phyloP scores from a whole-genome alignment of 1,139 yeast genomes.

The Taphrina sp. region DNA sequence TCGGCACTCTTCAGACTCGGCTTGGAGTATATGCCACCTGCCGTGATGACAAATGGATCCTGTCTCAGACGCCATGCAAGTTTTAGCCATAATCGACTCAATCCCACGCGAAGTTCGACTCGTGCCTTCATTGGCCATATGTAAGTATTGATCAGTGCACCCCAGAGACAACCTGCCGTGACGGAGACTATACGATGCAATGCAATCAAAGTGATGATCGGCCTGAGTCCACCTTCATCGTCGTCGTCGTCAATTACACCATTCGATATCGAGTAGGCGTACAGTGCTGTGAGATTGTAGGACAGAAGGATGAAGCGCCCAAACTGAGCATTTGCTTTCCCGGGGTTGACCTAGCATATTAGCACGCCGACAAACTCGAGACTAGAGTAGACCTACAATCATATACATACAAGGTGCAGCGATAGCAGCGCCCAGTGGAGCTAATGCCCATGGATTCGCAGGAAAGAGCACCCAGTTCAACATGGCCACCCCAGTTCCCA shows the following conservation, averaged over 20 bases:
- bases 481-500: slow-evolving; percentile 67
- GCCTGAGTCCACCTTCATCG: slow-evolving; percentile 64
- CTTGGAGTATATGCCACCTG: slow-evolving; percentile 34
- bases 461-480: slow-evolving; percentile 58
- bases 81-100: slow-evolving; percentile 67
- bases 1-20: slow-evolving; percentile 26
- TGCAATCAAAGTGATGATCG: slow-evolving; percentile 73
- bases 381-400: slow-evolving; percentile 58
- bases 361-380: too few species aligned
- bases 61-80: slow-evolving; percentile 81
- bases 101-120: slow-evolving; percentile 56
- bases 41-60: slow-evolving; percentile 43
- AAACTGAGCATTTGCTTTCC: slow-evolving; percentile 30
- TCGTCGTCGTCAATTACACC: slow-evolving; percentile 61
- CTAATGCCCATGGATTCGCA: slow-evolving; percentile 57
- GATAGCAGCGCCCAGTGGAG: slow-evolving; percentile 58
- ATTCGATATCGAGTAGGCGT: slow-evolving; percentile 66
- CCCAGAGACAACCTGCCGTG: slow-evolving; percentile 73
- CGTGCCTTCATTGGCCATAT: slow-evolving; percentile 61
- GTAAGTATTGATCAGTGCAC: slow-evolving; percentile 57
- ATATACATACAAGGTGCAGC: slow-evolving; percentile 67
- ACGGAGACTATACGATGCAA: slow-evolving; percentile 71
- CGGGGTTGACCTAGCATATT: slow-evolving; percentile 49
- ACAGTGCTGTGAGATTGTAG: slow-evolving; percentile 73
- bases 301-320: slow-evolving; percentile 74